Evolutionary conservation across 2,329 filamentous ascomycete genomes (phyloP).

Genomic region (Thermomyces lanuginosus): DNA sequence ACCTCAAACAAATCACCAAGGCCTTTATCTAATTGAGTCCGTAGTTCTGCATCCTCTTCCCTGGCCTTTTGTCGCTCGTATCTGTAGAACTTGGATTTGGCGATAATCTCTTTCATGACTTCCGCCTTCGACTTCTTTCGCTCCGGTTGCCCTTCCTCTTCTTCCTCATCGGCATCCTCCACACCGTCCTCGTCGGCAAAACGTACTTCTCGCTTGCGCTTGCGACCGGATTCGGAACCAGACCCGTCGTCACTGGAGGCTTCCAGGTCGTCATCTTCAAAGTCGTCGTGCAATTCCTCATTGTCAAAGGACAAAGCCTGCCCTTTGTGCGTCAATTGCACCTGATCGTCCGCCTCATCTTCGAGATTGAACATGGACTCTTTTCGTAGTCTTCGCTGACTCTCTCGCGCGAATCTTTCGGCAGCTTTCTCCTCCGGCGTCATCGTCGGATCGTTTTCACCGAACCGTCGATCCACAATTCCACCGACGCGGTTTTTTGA

Average conservation of each 20-base stretch:
- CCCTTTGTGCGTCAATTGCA: conserved; percentile 68
- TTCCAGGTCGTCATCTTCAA: conserved; percentile 57
- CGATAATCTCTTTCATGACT: conserved; percentile 94
- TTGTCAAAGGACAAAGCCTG: conserved; percentile 51
- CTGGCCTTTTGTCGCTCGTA: conserved; percentile 84
- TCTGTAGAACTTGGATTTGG: conserved; percentile 91
- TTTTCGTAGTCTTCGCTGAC: conserved; percentile 61
- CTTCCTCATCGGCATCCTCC: conserved; percentile 33
- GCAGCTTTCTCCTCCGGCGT: conserved; percentile 82
- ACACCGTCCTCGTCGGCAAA: conserved; percentile 24
- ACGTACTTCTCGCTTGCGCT: conserved; percentile 34
- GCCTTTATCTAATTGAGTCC: conserved; percentile 70
- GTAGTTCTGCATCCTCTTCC: conserved; percentile 80
- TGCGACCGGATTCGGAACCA: conserved; percentile 39
- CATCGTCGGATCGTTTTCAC: conserved; percentile 89
- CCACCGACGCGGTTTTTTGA: conserved; percentile 79
- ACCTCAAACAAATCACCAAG: conserved; percentile 60
- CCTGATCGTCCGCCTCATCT: conserved; percentile 54
- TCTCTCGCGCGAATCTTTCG: conserved; percentile 78
- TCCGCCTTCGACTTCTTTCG: conserved; percentile 91
- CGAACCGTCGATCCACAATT: conserved; percentile 82
- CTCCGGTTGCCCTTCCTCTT: conserved; percentile 47
- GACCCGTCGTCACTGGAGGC: conserved; percentile 36
- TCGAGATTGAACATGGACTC: conserved; percentile 79
- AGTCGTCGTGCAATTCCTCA: conserved; percentile 48